Base-by-base conservation (phyloP, 2,329 filamentous ascomycete genomes). In the Knoxdaviesia proteae region DNA sequence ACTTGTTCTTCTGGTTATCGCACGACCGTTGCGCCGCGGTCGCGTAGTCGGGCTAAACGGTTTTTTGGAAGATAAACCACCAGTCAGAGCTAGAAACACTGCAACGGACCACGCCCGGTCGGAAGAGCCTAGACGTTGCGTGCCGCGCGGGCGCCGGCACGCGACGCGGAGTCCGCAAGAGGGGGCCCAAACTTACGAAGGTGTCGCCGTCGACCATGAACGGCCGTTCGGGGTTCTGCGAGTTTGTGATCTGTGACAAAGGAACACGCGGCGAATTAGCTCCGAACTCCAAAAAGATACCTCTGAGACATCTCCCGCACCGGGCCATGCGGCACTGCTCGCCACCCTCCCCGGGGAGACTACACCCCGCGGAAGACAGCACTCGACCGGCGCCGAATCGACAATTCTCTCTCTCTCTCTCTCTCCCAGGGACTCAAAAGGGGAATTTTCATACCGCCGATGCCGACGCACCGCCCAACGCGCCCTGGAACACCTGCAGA, bases 1-100 rank as follows among this genome's bases (percentile, higher is more conserved):
- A 69, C 11, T 50, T 52, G 48, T 69, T 68, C 51, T 64, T 61
- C 51, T 69, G 66, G 49, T 63, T 62, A 48, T 66, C 63, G 53
- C 67, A 69, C 1, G 62, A 58, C 29, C 63, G 56, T 43, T 58
- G 55, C 5, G 59, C 57, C 0, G 66, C 66, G 7, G 57, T 54
- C 30, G 50, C 33, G 49, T 62, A 69, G 51, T 64, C 59, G 44
- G 54, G 50, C 63, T 67, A 39, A n/a, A 9, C n/a, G n/a, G n/a
- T n/a, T n/a, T n/a, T n/a, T n/a, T n/a, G n/a, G n/a, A n/a, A n/a
- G n/a, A 41, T 32, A 20, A 9, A 6, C 38, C 6, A 4, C n/a
- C 11, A 8, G 34, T 49, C 39, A 49, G 44, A 20, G 20, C 20
- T 3, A 20, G 20, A 3, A 20, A 20, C 20, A 20, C 20, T 20